phyloP scores from a whole-genome alignment of 768 basidiomycete species.

The Kwoniella botswanensis region DNA sequence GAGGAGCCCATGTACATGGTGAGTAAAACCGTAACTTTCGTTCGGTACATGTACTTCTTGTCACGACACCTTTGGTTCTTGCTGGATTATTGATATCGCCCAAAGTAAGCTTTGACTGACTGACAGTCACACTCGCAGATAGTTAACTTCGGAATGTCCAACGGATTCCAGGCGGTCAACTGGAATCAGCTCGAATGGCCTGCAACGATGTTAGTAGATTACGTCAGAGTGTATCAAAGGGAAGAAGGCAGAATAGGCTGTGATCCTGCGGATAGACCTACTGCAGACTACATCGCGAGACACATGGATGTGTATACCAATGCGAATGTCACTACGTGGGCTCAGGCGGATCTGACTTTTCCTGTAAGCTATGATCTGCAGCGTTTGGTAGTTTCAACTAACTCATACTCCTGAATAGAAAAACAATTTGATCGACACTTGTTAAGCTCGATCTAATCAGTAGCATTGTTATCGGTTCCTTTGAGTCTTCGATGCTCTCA shows the following conservation, averaged over 20 bases:
- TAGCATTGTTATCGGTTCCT: no score
- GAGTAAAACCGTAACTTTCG: slow-evolving; percentile 1
- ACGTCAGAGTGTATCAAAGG: slow-evolving; percentile 72
- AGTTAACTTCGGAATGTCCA: slow-evolving; percentile 64
- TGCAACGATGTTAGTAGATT: slow-evolving; percentile 80
- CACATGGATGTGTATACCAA: slow-evolving; percentile 72
- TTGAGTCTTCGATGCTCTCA: no score
- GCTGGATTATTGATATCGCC: no score
- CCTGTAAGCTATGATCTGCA: slow-evolving; percentile 63
- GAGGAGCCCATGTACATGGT: slow-evolving; percentile 86
- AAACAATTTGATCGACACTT: slow-evolving; percentile 40
- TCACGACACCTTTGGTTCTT: no score
- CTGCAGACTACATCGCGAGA: slow-evolving; percentile 68
- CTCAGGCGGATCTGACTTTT: slow-evolving; percentile 72
- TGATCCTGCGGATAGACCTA: slow-evolving; percentile 77
- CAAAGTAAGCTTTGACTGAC: no score
- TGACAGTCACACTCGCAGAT: slow-evolving; percentile 58
- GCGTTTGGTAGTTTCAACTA: background rate
- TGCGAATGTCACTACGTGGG: slow-evolving; percentile 86
- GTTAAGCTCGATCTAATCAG: slow-evolving; percentile 13
- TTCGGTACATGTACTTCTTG: no score
- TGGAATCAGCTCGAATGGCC: slow-evolving; percentile 73
- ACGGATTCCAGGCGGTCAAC: slow-evolving; percentile 57
- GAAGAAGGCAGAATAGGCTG: slow-evolving; percentile 73
- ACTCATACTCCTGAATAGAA: slow-evolving; percentile 21